Base-by-base conservation (phyloP, 2,329 filamentous ascomycete genomes). In the Colletotrichum sp. region DNA sequence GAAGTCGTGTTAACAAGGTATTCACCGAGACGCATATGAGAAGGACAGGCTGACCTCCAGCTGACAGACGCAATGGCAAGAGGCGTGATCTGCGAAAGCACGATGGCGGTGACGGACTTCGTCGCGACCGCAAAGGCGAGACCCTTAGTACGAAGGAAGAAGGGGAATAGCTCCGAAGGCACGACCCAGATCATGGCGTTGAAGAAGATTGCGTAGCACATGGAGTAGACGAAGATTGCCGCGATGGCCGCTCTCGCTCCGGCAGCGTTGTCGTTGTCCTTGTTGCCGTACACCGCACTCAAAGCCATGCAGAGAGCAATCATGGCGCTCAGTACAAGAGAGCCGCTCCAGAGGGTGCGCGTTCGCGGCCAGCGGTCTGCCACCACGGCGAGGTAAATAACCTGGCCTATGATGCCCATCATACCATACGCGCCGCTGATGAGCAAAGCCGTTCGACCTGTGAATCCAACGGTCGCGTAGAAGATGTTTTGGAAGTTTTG, bases 401-500 rank as follows among this genome's bases (percentile, higher is more conserved):
- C 72, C 66, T 84, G 82, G 4, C 83, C 82, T 5, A 83, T 72
- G 8, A 85, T 78, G 8, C 82, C 83, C 82, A 85, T 84, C 74
- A 85, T 81, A 2, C 84, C 83, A 63, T 85, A 85, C 9, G 80
- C 75, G 1, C 80, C 82, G 48, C 80, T 81, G 67, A 85, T 84
- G 13, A 85, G 78, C 5, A 85, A 71, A 0, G 79, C 79, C 4
- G 79, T 81, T 18, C 79, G 79, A 4, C 82, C 82, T 3, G 78
- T 79, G 61, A 82, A 84, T 6, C 84, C 84, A 9, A 84, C 78
- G 4, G 79, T 77, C 5, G 78, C 79, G 69, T 85, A 85, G 56
- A 85, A 81, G 24, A 81, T 81, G 64, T 77, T 81, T 70, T 85
- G 83, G 71, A 83, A 85, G 69, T 85, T 84, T 65, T 84, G 83